Evolutionary conservation across 257 asterid genomes (phyloP).

Genomic region (Solanum piurae): DNA sequence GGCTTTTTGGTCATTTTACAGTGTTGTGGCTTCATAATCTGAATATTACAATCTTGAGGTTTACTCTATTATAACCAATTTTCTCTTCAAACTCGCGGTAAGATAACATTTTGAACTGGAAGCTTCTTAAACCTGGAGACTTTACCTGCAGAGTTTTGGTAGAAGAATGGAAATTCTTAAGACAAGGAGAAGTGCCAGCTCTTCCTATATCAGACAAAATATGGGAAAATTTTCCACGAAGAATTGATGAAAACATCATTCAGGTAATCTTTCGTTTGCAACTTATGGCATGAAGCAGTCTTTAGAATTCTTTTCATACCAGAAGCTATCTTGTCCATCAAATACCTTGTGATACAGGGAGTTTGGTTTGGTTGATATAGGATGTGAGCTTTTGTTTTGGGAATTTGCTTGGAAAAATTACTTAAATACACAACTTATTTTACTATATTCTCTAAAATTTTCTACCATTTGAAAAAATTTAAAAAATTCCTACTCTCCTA

Average conservation of each 20-base stretch:
- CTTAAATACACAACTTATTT: too few relatives aligned
- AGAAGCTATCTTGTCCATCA: neutral
- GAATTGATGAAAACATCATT: conserved; percentile 31
- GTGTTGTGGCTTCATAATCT: neutral
- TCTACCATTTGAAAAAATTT: too few relatives aligned
- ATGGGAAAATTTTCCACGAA: conserved; percentile 54
- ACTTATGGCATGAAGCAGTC: neutral
- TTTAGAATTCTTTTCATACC: neutral
- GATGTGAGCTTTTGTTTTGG: neutral
- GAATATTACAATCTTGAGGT: neutral
- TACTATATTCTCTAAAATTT: too few relatives aligned
- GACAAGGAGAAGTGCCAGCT: conserved; percentile 23
- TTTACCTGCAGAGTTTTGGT: conserved; percentile 52
- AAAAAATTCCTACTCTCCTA: too few relatives aligned
- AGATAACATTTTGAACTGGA: neutral
- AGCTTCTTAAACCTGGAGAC: neutral
- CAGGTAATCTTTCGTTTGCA: neutral
- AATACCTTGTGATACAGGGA: neutral
- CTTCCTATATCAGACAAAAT: conserved; percentile 43
- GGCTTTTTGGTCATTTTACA: neutral
- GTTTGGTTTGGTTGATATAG: neutral
- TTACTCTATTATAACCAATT: neutral
- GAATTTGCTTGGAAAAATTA: neutral
- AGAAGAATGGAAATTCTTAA: conserved; percentile 66
- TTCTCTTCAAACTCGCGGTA: neutral